Conservation (phyloP, 1,139 yeast species). For the Geotrichum candidum region DNA sequence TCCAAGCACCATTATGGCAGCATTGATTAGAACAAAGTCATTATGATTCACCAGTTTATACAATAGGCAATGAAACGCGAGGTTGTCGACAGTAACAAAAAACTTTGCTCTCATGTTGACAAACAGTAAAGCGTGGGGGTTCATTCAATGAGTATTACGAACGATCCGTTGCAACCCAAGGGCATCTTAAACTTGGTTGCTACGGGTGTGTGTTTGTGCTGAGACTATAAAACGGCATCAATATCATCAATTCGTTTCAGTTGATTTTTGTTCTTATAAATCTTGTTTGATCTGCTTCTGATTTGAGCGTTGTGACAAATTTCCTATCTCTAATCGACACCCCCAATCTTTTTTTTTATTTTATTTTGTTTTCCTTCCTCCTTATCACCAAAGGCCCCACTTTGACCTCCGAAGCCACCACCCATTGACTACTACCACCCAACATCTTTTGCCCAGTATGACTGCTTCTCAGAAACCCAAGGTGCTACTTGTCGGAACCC, state of each 20-base stretch:
- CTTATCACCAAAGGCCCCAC: too few species aligned
- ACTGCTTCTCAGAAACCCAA: conserved; percentile 35
- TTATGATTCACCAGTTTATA: too few species aligned
- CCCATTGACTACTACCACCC: too few species aligned
- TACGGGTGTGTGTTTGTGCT: not conserved
- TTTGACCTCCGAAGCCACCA: not conserved
- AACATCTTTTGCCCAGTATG: not conserved
- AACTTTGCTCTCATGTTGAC: too few species aligned
- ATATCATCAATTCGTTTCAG: not conserved
- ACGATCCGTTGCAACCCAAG: not conserved
- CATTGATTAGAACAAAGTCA: too few species aligned
- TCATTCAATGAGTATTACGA: too few species aligned
- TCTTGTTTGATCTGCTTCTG: not conserved
- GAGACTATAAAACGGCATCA: not conserved
- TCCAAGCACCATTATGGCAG: too few species aligned
- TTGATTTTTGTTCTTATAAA: not conserved
- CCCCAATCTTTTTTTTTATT: not conserved
- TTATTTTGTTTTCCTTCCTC: not conserved
- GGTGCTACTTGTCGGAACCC: conserved; percentile 26
- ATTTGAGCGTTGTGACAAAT: not conserved
- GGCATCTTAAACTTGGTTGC: not conserved
- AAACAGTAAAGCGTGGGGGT: too few species aligned
- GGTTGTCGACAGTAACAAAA: not conserved
- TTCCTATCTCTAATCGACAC: not conserved
- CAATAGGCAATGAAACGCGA: too few species aligned